Conservation (phyloP, 2,329 filamentous ascomycete genomes). For the Tolypocladium tropicale region DNA sequence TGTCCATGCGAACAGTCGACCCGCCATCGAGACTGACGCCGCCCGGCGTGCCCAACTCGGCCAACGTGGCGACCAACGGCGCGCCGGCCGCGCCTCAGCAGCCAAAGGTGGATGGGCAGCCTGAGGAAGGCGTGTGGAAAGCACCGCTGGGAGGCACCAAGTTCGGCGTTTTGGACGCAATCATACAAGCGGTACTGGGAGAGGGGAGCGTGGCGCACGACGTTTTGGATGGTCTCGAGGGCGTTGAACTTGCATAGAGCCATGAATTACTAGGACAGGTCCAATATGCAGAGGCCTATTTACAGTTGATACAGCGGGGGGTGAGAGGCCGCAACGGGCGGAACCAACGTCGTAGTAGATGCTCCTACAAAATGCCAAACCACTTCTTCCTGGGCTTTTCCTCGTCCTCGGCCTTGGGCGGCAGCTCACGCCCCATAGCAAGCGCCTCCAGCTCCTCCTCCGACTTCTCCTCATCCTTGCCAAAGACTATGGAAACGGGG, state of each 20-base stretch:
- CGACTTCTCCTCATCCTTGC: conserved; percentile 23
- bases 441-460: conserved; percentile 24
- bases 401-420: conserved; percentile 13
- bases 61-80: conserved; percentile 44
- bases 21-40: conserved; percentile 64
- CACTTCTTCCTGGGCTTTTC: conserved; percentile 56
- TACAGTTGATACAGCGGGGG: neutral
- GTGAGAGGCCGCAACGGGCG: neutral
- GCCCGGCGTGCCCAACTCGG: conserved; percentile 55
- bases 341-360: neutral
- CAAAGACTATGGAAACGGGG: conserved; percentile 38
- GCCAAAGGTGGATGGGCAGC: conserved; percentile 36
- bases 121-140: conserved; percentile 70
- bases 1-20: conserved; percentile 64
- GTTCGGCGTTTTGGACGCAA: conserved; percentile 58
- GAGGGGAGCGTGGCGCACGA: conserved; percentile 76
- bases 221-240: conserved; percentile 70
- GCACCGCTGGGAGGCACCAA: conserved; percentile 77
- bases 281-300: neutral
- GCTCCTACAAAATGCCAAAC: conserved; percentile 65
- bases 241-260: conserved; percentile 55
- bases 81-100: conserved; percentile 21
- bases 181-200: conserved; percentile 68
- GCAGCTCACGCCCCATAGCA: conserved; percentile 25
- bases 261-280: neutral